Evolutionary conservation across 176 grass and related monocot genomes (phyloP), one percentile per base, ranked within the genome.

Genomic region (Triticum timopheevii): DNA sequence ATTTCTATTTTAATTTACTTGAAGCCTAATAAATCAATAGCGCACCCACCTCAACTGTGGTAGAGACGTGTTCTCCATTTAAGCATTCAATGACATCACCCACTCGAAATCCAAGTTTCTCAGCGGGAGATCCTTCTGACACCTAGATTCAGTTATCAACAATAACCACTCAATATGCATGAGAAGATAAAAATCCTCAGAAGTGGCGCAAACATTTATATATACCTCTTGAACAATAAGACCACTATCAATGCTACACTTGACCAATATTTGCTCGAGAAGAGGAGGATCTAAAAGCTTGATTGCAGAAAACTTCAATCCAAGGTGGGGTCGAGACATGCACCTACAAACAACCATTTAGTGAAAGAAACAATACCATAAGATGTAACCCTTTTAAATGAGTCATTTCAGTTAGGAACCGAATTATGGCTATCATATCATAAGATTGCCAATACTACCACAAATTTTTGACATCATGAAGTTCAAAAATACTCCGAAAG

Each of bases 301-400:
- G 8, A 80, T 66, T 16, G 61, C 78, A 38, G 59, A 80, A 31
- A 80, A 31, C 87, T 72, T 65, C 78, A 77, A 64, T 62, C 56
- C 81, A 89, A 70, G 87, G 13, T 40, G 75, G 61, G 74, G 82
- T 23, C 74, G 70, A 78, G 65, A 75, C 40, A 61, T 68, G 81
- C 78, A 23, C 58, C 61, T 79, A 63, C 61, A 84, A 28, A 73
- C 12, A 44, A 24, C 5, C 36, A 73, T 42, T 22, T 61, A 61
- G 22, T 61, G 56, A 61, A 61, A 61, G 45, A 61, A 61, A 61
- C 17, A n/a, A n/a, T n/a, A 61, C 17, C 13, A 61, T 20, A n/a
- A 61, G 56, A 20, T 59, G 56, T 61, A 22, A 61, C 56, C 56
- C 19, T 61, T 61, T 61, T 61, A 61, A 61, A n/a, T 61, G 19